Conservation (phyloP, 192 early-diverging fungal species). For the Coemansia sp. region DNA sequence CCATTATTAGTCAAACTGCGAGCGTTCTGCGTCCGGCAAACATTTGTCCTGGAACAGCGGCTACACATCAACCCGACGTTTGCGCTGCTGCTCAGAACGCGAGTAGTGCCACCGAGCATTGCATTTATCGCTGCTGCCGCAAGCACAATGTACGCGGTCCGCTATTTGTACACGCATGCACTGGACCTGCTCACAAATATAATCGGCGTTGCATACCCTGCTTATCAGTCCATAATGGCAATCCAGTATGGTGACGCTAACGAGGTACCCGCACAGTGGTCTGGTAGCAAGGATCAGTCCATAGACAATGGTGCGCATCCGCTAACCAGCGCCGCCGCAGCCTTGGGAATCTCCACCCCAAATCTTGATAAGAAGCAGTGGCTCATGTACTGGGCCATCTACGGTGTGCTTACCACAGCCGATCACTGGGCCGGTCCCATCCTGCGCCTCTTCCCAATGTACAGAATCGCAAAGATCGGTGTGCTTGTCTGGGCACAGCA, state of each 20-base stretch:
- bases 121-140: conserved; percentile 44
- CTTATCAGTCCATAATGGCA: conserved; percentile 54
- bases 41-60: conserved; percentile 36
- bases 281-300: not conserved
- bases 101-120: conserved; percentile 36
- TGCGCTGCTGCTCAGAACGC: conserved; percentile 29
- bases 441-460: conserved; percentile 49
- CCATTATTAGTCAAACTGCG: conserved; percentile 30
- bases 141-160: conserved; percentile 37
- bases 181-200: conserved; percentile 51
- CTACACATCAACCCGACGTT: conserved; percentile 50
- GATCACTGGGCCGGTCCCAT: conserved; percentile 53
- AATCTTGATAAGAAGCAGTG: conserved; percentile 52
- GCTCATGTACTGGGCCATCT: conserved; percentile 54
- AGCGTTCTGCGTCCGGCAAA: conserved; percentile 31
- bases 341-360: conserved; percentile 29
- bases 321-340: not conserved
- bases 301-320: conserved; percentile 6
- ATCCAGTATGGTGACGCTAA: conserved; percentile 38
- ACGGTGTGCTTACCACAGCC: conserved; percentile 46
- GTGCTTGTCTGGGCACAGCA: conserved; percentile 52
- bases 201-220: conserved; percentile 47
- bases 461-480: conserved; percentile 44
- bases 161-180: conserved; percentile 41
- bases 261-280: not conserved